Conservation (phyloP, 495 filamentous ascomycete genomes). For the Viridothelium virens region DNA sequence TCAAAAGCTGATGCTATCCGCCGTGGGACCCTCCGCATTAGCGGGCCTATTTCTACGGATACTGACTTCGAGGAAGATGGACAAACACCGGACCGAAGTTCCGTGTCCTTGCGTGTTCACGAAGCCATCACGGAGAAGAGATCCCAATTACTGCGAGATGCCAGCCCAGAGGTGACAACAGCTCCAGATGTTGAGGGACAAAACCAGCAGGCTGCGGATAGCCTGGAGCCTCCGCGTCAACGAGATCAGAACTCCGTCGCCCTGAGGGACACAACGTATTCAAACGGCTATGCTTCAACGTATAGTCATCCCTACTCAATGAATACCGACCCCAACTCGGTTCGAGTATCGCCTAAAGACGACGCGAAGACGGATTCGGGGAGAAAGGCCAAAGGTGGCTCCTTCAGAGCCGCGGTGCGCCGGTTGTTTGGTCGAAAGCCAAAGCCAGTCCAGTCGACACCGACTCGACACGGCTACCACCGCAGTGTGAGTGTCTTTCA, state of each 20-base stretch:
- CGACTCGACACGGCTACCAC: constrained; percentile 21
- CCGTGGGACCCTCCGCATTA: not conserved
- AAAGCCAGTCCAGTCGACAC: constrained; percentile 14
- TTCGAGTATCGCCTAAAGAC: constrained; percentile 13
- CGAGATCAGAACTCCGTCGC: not conserved
- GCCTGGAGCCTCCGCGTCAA: not conserved
- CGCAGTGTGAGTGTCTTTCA: constrained; percentile 14
- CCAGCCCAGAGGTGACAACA: not conserved
- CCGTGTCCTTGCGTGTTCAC: not conserved
- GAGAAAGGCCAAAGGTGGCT: constrained; percentile 21
- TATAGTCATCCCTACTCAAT: constrained; percentile 12
- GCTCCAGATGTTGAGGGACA: not conserved
- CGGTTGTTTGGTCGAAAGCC: constrained; percentile 23
- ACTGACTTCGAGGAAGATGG: not conserved
- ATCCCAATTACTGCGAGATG: not conserved
- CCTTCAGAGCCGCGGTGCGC: constrained; percentile 25
- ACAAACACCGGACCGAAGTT: not conserved
- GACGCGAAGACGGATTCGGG: constrained; percentile 1
- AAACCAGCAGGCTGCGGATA: not conserved
- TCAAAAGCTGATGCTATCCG: constrained; percentile 7
- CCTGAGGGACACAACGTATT: not conserved
- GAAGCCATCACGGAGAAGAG: constrained; percentile 5
- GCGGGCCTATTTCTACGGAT: not conserved
- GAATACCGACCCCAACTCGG: constrained; percentile 17
- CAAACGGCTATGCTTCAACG: constrained; percentile 6